Percentiles rank a stretch among this genome's conserved stretches.
phyloP scores from a whole-genome alignment of 2,329 filamentous ascomycete genomes.

The Aureobasidium sp. region DNA sequence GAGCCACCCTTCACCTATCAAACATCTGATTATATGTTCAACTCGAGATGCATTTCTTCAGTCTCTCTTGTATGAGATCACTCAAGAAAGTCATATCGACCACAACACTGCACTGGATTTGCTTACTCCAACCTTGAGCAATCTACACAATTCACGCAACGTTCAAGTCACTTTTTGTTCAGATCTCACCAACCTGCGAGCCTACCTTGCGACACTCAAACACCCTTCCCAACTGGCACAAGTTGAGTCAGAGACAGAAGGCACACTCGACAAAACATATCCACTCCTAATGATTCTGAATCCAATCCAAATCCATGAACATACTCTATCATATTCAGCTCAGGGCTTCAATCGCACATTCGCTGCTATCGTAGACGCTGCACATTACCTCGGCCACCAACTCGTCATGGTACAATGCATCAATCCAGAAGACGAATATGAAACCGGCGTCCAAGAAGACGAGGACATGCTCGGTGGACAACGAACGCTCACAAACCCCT shows the following conservation, averaged over 20 bases:
- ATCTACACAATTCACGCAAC: conserved; percentile 59
- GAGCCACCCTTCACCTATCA: conserved; percentile 45
- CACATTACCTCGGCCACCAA: conserved; percentile 27
- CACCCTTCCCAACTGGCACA: not conserved
- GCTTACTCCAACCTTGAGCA: conserved; percentile 56
- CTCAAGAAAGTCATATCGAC: not conserved
- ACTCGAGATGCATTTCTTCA: conserved; percentile 56
- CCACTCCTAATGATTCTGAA: conserved; percentile 56
- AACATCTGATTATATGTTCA: conserved; percentile 64
- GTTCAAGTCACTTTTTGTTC: conserved; percentile 65
- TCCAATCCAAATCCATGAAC: conserved; percentile 55
- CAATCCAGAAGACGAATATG: conserved; percentile 5
- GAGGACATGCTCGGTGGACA: conserved; percentile 1
- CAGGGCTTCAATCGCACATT: conserved; percentile 60
- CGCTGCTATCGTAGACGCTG: conserved; percentile 56
- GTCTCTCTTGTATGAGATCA: conserved; percentile 34
- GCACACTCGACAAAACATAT: not conserved
- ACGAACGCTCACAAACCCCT: conserved; percentile 21
- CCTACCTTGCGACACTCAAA: conserved; percentile 50
- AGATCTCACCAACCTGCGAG: conserved; percentile 67
- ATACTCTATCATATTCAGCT: conserved; percentile 65
- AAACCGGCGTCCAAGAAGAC: not conserved
- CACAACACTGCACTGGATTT: conserved; percentile 28
- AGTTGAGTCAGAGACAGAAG: not conserved
- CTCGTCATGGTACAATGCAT: conserved; percentile 36